Evolutionary conservation across 352 stramenopile genomes (phyloP).

Genomic region (Phytophthora pluvialis): DNA sequence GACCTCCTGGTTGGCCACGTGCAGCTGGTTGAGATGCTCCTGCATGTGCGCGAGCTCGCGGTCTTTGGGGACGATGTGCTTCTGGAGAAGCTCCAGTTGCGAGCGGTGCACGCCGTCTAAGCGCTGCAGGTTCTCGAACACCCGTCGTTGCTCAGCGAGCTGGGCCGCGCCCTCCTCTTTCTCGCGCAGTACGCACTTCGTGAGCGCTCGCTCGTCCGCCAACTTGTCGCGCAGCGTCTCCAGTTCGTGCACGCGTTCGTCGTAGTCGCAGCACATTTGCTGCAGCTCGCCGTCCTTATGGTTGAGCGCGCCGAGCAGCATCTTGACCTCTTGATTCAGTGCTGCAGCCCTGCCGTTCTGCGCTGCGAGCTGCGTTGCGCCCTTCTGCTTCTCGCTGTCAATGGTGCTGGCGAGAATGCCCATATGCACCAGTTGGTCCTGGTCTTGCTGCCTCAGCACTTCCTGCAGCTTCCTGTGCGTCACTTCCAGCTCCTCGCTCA

Average conservation of each 20-base stretch:
- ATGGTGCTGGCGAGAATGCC: conserved; percentile 51
- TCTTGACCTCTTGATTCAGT: conserved; percentile 73
- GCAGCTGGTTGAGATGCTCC: conserved; percentile 58
- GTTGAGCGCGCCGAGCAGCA: conserved; percentile 63
- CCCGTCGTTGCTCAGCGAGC: conserved; percentile 46
- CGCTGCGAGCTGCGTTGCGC: conserved; percentile 43
- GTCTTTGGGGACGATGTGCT: conserved; percentile 75
- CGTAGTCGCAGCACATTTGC: conserved; percentile 36
- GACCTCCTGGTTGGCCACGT: conserved; percentile 73
- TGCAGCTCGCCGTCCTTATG: conserved; percentile 68
- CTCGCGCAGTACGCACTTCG: conserved; percentile 41
- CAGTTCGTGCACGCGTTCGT: conserved; percentile 39
- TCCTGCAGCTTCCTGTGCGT: conserved; percentile 53
- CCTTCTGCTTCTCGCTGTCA: conserved; percentile 52
- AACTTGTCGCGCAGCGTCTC: conserved; percentile 43
- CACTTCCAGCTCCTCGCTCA: conserved; percentile 44
- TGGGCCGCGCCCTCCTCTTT: conserved; percentile 45
- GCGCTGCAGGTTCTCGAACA: conserved; percentile 62
- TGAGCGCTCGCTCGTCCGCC: conserved; percentile 38
- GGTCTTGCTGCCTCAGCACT: conserved; percentile 59
- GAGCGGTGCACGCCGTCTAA: conserved; percentile 78
- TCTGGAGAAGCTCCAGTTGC: conserved; percentile 75
- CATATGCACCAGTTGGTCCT: conserved; percentile 74
- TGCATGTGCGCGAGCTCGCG: conserved; percentile 70
- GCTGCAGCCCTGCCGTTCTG: conserved; percentile 61